Conservation (phyloP, 2,329 filamentous ascomycete species). For the Aspergillus ochraceus region DNA sequence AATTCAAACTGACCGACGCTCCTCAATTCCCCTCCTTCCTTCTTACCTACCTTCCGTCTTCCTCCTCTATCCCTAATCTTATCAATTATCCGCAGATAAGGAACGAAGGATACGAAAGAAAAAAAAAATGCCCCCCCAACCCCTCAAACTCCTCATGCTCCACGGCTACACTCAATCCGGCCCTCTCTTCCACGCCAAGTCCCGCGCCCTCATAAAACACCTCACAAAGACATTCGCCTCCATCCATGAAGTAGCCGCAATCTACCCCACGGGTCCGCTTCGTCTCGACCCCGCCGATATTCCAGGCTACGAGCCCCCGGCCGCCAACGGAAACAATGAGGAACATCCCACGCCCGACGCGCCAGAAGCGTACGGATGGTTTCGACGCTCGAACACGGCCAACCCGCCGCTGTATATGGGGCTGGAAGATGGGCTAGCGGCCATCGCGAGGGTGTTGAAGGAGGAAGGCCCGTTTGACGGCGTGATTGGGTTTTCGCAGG, state of each 20-base stretch:
- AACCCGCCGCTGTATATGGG: slow-evolving; percentile 65
- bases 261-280: slow-evolving; percentile 70
- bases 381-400: slow-evolving; percentile 63
- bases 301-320: slow-evolving; percentile 61
- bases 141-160: slow-evolving; percentile 71
- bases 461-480: slow-evolving; percentile 71
- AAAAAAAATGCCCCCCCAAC: slow-evolving; percentile 10
- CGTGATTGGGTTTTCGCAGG: slow-evolving; percentile 80
- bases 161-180: slow-evolving; percentile 93
- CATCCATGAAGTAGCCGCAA: slow-evolving; percentile 57
- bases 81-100: no score
- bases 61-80: no score
- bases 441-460: slow-evolving; percentile 62
- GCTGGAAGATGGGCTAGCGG: slow-evolving; percentile 66
- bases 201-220: slow-evolving; percentile 79
- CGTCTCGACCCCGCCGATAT: slow-evolving; percentile 65
- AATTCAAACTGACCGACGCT: no score
- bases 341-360: slow-evolving; percentile 41
- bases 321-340: slow-evolving; percentile 23
- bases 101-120: no score
- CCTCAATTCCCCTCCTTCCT: no score
- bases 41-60: no score
- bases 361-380: slow-evolving; percentile 80
- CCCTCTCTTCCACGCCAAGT: slow-evolving; percentile 80
- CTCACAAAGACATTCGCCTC: slow-evolving; percentile 69